These are phyloP conservation scores for Saccharomycopsis babjevae DNA, from an alignment of 805 yeast species.

Conservation along the genomic window DNA sequence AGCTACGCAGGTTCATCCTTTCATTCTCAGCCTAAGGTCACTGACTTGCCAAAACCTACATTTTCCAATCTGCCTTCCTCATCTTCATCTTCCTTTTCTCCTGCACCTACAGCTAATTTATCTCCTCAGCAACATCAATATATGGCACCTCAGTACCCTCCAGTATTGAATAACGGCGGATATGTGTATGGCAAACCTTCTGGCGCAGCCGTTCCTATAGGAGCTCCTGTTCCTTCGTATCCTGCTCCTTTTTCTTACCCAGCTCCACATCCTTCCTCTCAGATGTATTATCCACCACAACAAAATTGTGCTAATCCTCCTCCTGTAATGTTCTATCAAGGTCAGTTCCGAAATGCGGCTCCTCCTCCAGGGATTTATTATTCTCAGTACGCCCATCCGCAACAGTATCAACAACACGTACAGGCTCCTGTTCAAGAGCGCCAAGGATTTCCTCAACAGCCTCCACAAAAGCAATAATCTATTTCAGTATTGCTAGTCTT, in stretches of 20 bases:
- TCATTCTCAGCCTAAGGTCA: conserved; percentile 14
- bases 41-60: conserved; percentile 17
- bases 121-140: not conserved
- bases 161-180: not conserved
- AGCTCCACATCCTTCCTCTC: not conserved
- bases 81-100: not conserved
- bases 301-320: not conserved
- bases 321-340: not conserved
- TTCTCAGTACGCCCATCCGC: not conserved
- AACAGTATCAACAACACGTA: not conserved
- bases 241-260: not conserved
- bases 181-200: not conserved
- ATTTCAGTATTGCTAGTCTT: too few species aligned
- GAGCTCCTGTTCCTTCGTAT: not conserved
- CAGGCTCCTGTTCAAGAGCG: not conserved
- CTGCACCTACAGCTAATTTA: not conserved
- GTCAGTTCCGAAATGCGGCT: not conserved
- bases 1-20: conserved; percentile 18
- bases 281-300: not conserved
- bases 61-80: conserved; percentile 1
- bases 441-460: not conserved
- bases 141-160: not conserved
- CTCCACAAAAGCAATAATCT: not conserved
- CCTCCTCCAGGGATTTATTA: not conserved
- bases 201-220: not conserved